Percentiles rank a stretch among this genome's conserved stretches.
Evolutionary conservation across 495 filamentous ascomycete species (phyloP).

Genomic region (Articulospora tetracladia): DNA sequence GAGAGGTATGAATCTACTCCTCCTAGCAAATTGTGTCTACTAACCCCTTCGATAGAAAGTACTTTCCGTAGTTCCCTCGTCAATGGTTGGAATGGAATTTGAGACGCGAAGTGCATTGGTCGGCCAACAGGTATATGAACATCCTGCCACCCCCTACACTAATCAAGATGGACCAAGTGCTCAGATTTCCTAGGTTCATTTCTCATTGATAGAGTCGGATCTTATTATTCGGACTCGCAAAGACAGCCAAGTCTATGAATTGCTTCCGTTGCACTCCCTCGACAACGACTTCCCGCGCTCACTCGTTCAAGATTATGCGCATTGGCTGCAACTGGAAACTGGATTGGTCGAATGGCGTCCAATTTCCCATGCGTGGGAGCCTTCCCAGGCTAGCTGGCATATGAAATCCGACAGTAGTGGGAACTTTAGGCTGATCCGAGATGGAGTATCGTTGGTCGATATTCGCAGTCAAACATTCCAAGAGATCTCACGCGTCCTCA

Average conservation of each 20-base stretch:
- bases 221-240: constrained; percentile 18
- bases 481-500: constrained; percentile 11
- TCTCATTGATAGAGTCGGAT: constrained; percentile 8
- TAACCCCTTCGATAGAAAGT: neutral
- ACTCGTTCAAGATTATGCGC: constrained; percentile 42
- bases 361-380: constrained; percentile 30
- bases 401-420: neutral
- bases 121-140: constrained; percentile 22
- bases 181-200: constrained; percentile 13
- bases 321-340: constrained; percentile 43
- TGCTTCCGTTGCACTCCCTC: constrained; percentile 38
- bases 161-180: neutral
- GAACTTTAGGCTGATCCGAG: neutral
- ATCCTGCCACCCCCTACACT: neutral
- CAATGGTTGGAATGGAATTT: constrained; percentile 26
- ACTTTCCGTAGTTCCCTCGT: neutral
- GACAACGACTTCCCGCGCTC: constrained; percentile 36
- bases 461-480: constrained; percentile 10
- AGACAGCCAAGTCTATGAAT: constrained; percentile 26
- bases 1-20: constrained; percentile 25
- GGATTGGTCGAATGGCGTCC: constrained; percentile 43
- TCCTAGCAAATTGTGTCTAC: neutral
- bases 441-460: constrained; percentile 5
- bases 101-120: constrained; percentile 14
- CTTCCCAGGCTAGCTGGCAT: constrained; percentile 10